These are phyloP conservation scores for Russula olivacea DNA, from an alignment of 768 basidiomycete genomes.

Conservation along the genomic window DNA sequence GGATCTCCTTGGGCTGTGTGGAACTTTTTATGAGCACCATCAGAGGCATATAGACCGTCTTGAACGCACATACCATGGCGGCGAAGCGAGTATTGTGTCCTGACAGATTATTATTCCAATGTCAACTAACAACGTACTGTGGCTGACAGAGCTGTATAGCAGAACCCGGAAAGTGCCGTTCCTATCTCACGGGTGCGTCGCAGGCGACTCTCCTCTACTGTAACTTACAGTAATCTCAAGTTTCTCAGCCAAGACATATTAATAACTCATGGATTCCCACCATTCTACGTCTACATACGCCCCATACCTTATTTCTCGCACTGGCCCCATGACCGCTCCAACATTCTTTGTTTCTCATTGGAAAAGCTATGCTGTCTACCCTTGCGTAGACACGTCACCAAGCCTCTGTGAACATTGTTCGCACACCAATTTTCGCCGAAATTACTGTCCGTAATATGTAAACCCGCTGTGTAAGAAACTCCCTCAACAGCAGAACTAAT, in stretches of 20 bases:
- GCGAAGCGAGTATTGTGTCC: neutral
- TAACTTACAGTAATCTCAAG: too few relatives aligned
- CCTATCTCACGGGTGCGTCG: too few relatives aligned
- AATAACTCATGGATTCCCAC: too few relatives aligned
- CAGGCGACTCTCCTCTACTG: too few relatives aligned
- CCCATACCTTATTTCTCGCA: neutral
- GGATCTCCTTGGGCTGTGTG: slow-evolving; percentile 89
- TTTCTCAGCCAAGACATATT: too few relatives aligned
- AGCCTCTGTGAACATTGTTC: neutral
- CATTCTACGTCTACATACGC: too few relatives aligned
- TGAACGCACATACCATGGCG: slow-evolving; percentile 11
- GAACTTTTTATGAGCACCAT: neutral
- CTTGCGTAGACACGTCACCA: slow-evolving; percentile 3
- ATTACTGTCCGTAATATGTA: neutral
- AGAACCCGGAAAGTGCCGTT: slow-evolving; percentile 8
- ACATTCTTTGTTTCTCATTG: neutral
- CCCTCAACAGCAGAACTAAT: neutral
- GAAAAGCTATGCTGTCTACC: neutral
- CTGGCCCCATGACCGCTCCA: neutral
- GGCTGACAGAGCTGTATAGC: slow-evolving; percentile 21
- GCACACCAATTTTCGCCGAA: neutral
- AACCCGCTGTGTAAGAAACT: neutral
- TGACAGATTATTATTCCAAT: neutral
- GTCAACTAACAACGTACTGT: neutral
- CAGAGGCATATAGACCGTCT: neutral